Base-by-base conservation (phyloP, 805 yeast genomes). In the Candida pseudofarinosa region DNA sequence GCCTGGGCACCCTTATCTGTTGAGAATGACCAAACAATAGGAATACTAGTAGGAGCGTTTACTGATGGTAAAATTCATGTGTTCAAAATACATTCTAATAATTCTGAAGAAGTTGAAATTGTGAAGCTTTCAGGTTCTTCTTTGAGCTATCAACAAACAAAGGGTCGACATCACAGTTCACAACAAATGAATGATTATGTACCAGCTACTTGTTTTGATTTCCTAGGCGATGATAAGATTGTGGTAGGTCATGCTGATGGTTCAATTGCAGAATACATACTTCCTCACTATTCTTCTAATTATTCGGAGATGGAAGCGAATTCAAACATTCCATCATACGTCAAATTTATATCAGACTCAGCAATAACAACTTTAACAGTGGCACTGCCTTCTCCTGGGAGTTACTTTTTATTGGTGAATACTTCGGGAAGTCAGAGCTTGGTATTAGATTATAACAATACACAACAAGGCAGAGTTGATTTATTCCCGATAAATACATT, bases 191-290 rank as follows among this genome's bases (percentile, higher is more conserved):
- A 31, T 16, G 43, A 38, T 4, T 32, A 34, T 5, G 38, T 48
- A 2, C 51, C 63, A 0, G 73, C 82, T 4, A 71, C 80, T 1
- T 58, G 76, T 30, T 74, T 66, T 47, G 81, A 75, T 47, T 76
- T 76, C 60, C 33, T 77, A 4, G 68, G 70, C 7, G 52, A 66
- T 4, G 62, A 65, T 2, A 63, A 55, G 10, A 56, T 85, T 1
- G 56, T 82, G 2, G 77, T 79, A 23, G 91, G 90, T 0, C 72
- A 78, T 4, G 58, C 68, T 2, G 74, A 77, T 41, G 93, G 93
- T 0, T 65, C 64, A 23, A 60, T 85, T 7, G 81, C 80, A 0
- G 88, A 83, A 52, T 81, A 72, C 44, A 63, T 70, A 8, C 50
- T 80, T 1, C 76, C 76, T 4, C 52, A 47, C 26, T 35, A 32